Percentiles rank a stretch among this genome's conserved stretches.
These are phyloP conservation scores for Beverwykella pulmonaria DNA, from an alignment of 495 filamentous ascomycete species.

Conservation along the genomic window DNA sequence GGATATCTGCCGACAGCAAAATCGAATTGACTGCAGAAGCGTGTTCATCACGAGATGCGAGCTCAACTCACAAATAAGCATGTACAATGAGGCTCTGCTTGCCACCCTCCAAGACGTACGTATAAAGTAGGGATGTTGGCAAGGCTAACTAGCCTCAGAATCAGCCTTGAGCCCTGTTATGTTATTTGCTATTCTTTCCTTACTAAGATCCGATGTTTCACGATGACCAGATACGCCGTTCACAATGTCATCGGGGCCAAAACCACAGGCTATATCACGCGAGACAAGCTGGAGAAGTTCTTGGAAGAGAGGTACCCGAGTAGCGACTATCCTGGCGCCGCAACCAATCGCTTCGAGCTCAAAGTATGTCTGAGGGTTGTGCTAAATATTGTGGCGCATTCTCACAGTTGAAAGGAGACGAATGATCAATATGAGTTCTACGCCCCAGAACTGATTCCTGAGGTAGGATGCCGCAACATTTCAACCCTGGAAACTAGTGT, in stretches of 20 bases:
- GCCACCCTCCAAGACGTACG: no score
- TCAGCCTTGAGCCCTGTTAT: no score
- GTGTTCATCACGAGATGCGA: background rate
- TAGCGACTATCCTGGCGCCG: background rate
- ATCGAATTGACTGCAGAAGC: background rate
- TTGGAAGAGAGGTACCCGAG: background rate
- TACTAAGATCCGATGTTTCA: background rate
- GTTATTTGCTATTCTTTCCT: background rate
- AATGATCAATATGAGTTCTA: conserved; percentile 12
- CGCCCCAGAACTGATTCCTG: conserved; percentile 6
- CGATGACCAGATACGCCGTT: conserved; percentile 1
- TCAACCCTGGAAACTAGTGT: background rate
- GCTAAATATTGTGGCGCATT: background rate
- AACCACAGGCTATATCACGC: conserved; percentile 6
- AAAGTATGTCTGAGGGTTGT: background rate
- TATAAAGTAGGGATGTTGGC: no score
- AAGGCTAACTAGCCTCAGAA: no score
- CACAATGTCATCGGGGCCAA: conserved; percentile 6
- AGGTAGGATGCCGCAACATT: background rate
- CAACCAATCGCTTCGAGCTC: background rate
- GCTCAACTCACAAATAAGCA: no score
- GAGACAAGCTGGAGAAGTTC: conserved; percentile 7
- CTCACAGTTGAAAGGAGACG: background rate
- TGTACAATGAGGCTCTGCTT: no score
- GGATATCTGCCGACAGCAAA: background rate